Conservation (phyloP, 164 flowering plant genomes). For the Echeveria elegans region DNA sequence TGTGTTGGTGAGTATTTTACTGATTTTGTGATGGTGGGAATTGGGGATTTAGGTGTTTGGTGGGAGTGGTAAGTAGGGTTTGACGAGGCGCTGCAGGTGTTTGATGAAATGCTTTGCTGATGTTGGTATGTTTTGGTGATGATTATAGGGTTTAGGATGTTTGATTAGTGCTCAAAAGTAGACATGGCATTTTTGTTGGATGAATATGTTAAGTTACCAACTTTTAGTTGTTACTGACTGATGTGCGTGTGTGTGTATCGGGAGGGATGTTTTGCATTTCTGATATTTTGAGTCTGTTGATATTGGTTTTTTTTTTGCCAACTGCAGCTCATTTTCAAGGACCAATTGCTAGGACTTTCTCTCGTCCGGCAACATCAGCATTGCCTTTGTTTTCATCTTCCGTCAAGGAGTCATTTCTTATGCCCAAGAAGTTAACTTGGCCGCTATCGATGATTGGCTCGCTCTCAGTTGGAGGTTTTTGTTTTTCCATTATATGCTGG, state of each 20-base stretch:
- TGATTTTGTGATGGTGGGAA: neutral
- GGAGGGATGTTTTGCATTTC: too few species aligned
- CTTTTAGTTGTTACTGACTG: neutral
- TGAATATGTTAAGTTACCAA: neutral
- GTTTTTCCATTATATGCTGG: neutral
- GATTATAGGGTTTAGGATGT: neutral
- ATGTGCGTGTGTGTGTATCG: too few species aligned
- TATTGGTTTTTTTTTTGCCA: neutral
- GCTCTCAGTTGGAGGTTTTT: neutral
- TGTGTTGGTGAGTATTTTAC: neutral
- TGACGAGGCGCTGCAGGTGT: neutral
- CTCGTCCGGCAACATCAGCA: neutral
- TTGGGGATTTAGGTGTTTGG: neutral
- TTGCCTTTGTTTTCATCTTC: slow-evolving; percentile 2
- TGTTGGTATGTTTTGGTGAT: neutral
- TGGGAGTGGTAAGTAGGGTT: neutral
- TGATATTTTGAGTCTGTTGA: neutral
- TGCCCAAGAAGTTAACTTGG: neutral
- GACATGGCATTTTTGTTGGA: neutral
- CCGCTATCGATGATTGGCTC: neutral
- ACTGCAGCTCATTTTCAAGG: slow-evolving; percentile 4
- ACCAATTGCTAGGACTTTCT: neutral
- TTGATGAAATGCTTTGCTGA: neutral
- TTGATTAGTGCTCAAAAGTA: neutral
- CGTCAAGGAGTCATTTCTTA: neutral